phyloP scores from a whole-genome alignment of 306 rosid genomes.

The Betula pendula region DNA sequence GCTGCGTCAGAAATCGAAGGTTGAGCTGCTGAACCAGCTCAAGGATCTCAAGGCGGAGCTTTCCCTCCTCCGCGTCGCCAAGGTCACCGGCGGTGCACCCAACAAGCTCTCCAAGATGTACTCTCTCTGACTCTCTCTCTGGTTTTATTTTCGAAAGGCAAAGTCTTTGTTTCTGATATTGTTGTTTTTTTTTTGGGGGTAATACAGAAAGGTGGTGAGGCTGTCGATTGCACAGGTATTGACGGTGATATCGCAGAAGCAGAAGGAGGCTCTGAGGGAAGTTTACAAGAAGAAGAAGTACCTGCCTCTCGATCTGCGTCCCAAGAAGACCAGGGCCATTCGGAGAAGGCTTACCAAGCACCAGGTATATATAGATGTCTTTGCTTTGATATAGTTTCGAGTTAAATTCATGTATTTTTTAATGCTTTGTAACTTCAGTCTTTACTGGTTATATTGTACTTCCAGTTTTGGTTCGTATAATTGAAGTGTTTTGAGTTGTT shows the following conservation, averaged over 20 bases:
- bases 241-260: constrained; percentile 96
- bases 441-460: not conserved
- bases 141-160: not conserved
- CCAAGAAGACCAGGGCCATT: constrained; percentile 97
- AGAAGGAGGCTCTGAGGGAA: constrained; percentile 85
- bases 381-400: not conserved
- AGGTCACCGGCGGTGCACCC: constrained; percentile 98
- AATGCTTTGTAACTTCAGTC: not conserved
- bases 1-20: constrained; percentile 79
- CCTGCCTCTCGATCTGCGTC: constrained; percentile 96
- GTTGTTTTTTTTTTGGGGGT: not conserved
- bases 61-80: constrained; percentile 89
- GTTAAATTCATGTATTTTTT: not conserved
- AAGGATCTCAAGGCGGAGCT: constrained; percentile 98
- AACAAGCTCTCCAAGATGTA: constrained; percentile 99
- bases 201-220: constrained; percentile 90
- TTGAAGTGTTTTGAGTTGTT: not conserved
- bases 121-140: not conserved
- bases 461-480: not conserved
- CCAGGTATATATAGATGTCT: constrained; percentile 49
- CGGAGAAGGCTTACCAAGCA: constrained; percentile 94
- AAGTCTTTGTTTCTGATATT: not conserved
- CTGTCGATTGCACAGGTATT: constrained; percentile 88
- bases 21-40: constrained; percentile 70
- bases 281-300: constrained; percentile 83